Base-by-base conservation (phyloP, 306 rosid genomes). In the Hippophae tibetana region DNA sequence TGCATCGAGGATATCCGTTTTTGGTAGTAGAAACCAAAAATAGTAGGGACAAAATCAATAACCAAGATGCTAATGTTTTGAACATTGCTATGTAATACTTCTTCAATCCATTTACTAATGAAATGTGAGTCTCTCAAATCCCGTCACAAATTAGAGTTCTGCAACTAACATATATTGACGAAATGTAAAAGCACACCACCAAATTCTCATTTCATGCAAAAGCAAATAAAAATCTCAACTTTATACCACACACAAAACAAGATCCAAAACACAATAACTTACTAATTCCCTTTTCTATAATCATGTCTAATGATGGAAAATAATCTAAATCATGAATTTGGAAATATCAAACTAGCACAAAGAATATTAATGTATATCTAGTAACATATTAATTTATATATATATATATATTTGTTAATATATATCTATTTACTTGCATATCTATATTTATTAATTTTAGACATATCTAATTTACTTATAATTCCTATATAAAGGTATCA, bases 1-100 rank as follows among this genome's bases (percentile, higher is more conserved):
- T 88, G 81, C 99, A 93, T 76, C 97, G 77, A 50, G 86, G 70
- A 71, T 56, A 85, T 54, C 64, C 96, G 58, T 54, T 75, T 63
- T 83, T 88, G 27, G 81, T 59, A 8, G 85, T 84, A 61, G 89
- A 76, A 58, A 74, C 86, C 42, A 80, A 78, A 10, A 72, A 25
- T 18, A 18, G 23, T 46, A 86, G 52, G 26, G 77, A 79, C 7
- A 72, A 60, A 77, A 84, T 71, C 78, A 85, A 72, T 64, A 92
- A 52, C 75, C 81, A 81, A 75, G 76, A 79, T 64, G 82, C 94
- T 66, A 93, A 82, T 79, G 90, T 72, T 57, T 75, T 86, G 65
- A 83, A 23, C 99, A 93, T 93, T 86, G 97, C 86, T 31, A 31
- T 65, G 10, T 9, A 56, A 58, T 60, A 44, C 10, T 63, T 66